A percentile compares a stretch with the other conserved stretches of the same genome.
phyloP scores from a whole-genome alignment of 495 filamentous ascomycete species.

The Aspergillus heteromorphus region DNA sequence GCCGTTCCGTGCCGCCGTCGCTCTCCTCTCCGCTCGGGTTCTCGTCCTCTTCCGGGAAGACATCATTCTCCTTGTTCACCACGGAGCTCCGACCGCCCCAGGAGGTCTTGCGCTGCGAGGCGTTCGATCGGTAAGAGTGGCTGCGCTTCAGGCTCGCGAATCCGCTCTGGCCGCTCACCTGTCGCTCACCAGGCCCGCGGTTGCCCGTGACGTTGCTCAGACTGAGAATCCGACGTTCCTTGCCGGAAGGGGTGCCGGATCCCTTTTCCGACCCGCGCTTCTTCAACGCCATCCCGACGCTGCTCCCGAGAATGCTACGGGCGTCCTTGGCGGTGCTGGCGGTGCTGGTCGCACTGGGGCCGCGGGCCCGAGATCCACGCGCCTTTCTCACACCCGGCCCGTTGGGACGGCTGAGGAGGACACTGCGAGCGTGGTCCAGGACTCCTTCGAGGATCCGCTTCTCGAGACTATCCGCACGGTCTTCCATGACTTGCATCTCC shows the following conservation, averaged over 20 bases:
- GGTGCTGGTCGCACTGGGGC: constrained; percentile 34
- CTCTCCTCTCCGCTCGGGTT: constrained; percentile 39
- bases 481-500: constrained; percentile 85
- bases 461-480: constrained; percentile 79
- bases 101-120: constrained; percentile 61
- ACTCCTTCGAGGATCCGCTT: constrained; percentile 90
- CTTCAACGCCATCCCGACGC: constrained; percentile 50
- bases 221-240: constrained; percentile 73
- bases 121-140: constrained; percentile 65
- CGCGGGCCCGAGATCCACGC: constrained; percentile 44
- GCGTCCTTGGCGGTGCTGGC: constrained; percentile 36
- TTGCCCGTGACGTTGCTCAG: constrained; percentile 84
- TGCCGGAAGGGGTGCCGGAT: constrained; percentile 41
- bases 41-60: constrained; percentile 50
- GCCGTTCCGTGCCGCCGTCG: constrained; percentile 49
- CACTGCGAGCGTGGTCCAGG: constrained; percentile 84
- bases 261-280: constrained; percentile 37
- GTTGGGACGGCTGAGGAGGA: constrained; percentile 61
- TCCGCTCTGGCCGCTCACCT: constrained; percentile 40
- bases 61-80: constrained; percentile 59
- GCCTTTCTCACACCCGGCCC: constrained; percentile 73
- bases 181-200: constrained; percentile 54
- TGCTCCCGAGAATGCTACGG: constrained; percentile 41
- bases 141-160: constrained; percentile 57
- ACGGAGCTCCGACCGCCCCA: constrained; percentile 56